Conservation (phyloP, 2,329 filamentous ascomycete genomes). For the Setomelanomma holmii region DNA sequence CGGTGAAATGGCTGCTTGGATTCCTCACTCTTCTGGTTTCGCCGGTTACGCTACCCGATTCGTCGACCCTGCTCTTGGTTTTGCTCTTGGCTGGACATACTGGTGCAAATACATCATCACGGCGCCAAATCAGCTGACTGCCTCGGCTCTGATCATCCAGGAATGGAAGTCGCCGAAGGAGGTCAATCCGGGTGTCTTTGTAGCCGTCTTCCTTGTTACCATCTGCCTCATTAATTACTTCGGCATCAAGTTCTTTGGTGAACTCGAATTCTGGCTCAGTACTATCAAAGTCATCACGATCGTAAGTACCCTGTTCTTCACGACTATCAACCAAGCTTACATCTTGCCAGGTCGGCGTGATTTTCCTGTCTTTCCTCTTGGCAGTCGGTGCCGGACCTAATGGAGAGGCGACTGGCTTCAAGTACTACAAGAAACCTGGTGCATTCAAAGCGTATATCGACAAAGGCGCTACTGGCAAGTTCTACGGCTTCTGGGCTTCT, state of each 20-base stretch:
- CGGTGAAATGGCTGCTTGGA: constrained; percentile 85
- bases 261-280: constrained; percentile 59
- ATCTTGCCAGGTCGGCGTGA: constrained; percentile 47
- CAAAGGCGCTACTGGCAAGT: constrained; percentile 46
- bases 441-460: constrained; percentile 53
- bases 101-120: constrained; percentile 82
- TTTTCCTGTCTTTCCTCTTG: constrained; percentile 54
- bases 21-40: constrained; percentile 80
- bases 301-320: constrained; percentile 12
- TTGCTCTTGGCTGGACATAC: constrained; percentile 71
- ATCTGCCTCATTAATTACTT: constrained; percentile 57
- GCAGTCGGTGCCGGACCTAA: constrained; percentile 53
- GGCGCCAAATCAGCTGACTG: constrained; percentile 84
- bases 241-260: constrained; percentile 65
- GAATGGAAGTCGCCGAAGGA: constrained; percentile 73
- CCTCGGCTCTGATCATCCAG: constrained; percentile 77
- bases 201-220: constrained; percentile 63
- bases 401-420: constrained; percentile 51
- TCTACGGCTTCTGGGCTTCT: constrained; percentile 66
- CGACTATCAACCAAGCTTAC: neutral
- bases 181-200: constrained; percentile 81
- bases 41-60: constrained; percentile 82
- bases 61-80: constrained; percentile 81
- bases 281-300: constrained; percentile 56
- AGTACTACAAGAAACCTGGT: constrained; percentile 54